Base-by-base conservation (phyloP, 225 moss, liverwort and hornwort genomes). In the Bryum argenteum region DNA sequence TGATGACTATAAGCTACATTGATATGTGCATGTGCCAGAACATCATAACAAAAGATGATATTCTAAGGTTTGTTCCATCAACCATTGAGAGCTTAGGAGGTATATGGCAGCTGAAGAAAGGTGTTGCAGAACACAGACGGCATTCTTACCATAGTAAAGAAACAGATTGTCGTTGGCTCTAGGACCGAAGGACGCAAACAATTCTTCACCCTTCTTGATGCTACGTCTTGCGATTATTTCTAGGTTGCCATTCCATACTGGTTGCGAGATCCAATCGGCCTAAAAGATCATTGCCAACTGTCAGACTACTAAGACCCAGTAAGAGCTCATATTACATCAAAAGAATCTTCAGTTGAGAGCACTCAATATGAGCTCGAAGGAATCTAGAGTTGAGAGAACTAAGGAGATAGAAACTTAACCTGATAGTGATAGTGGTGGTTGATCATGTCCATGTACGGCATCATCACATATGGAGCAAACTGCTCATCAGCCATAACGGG, bases 401-500 rank as follows among this genome's bases (percentile, higher is more conserved):
- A 2, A 19, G 22, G 21, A 58, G 22, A 67, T 66, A 57, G 63
- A 60, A 72, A 57, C 22, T 42, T 40, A 63, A 93, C 95, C 96
- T 96, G 91, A 75, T 96, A 96, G 28, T 76, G 87, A 52, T 93
- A 93, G 76, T 96, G 96, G 81, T 96, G 96, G 61, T 96, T 96
- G 78, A 96, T 93, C 93, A 96, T 96, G 75, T 96, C 96, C 93
- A 96, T 96, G 82, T 91, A 93, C 21, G 96, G 96, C 96, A 96
- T 96, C 67, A 96, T 87, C 75, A 96, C 96, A 70, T 93, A 96
- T 33, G 89, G 91, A 54, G 91, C 93, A 62, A 90, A 96, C 70
- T 86, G 84, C 56, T 96, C 91, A 75, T 91, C 89, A 67, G 67
- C 66, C 69, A 80, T 75, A 48, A 96, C 93, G 55, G 96, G 96